Percentiles rank a stretch among this genome's conserved stretches.
Evolutionary conservation across 2,329 filamentous ascomycete species (phyloP).

Genomic region (Xylaria multiplex): DNA sequence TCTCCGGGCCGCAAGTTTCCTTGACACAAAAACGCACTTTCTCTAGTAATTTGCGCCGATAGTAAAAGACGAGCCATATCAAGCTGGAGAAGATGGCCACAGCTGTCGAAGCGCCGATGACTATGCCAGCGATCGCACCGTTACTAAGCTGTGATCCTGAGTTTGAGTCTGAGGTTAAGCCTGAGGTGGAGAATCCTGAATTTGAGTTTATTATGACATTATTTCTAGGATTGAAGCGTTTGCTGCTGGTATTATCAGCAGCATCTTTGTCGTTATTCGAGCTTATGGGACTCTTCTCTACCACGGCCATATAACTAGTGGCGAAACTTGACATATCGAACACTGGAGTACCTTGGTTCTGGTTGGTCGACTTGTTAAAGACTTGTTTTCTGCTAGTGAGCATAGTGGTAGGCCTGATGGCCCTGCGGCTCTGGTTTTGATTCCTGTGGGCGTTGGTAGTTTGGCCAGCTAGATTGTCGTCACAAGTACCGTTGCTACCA

Average conservation of each 20-base stretch:
- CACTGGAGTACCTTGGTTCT: no score
- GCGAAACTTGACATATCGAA: not conserved
- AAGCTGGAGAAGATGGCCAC: not conserved
- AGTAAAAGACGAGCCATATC: constrained; percentile 10
- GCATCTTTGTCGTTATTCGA: not conserved
- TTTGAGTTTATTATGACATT: not conserved
- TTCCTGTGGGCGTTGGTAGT: no score
- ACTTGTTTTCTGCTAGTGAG: no score
- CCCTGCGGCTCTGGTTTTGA: no score
- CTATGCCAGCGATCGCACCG: constrained; percentile 6
- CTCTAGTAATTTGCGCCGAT: not conserved
- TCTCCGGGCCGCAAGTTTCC: not conserved
- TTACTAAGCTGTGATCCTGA: not conserved
- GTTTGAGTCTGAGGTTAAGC: not conserved
- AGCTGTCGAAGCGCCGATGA: not conserved
- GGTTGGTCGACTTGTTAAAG: no score
- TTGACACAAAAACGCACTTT: not conserved
- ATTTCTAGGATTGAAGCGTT: not conserved
- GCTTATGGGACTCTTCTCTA: not conserved
- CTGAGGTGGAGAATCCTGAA: not conserved
- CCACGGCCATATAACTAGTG: not conserved
- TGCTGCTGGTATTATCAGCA: not conserved
- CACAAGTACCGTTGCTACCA: no score
- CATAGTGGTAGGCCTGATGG: no score
- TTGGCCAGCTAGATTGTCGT: no score